Conservation (phyloP, 129 eudicot genomes). For the Lactuca saligna region DNA sequence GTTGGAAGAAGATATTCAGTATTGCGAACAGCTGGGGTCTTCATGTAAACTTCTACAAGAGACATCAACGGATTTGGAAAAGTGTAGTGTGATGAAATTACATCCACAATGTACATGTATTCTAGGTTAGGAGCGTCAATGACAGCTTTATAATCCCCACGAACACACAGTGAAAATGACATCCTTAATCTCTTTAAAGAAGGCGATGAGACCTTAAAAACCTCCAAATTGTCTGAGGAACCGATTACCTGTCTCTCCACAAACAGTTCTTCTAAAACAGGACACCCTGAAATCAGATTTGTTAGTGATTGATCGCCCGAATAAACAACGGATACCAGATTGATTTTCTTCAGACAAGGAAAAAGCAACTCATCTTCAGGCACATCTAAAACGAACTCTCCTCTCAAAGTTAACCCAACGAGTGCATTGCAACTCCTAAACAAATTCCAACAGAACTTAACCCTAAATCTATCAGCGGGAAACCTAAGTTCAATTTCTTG, state of each 20-base stretch:
- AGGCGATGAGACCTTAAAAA: neutral
- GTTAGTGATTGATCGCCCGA: neutral
- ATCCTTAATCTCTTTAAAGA: slow-evolving; percentile 22
- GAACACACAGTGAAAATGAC: neutral
- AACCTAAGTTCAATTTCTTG: slow-evolving; percentile 20
- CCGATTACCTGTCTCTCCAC: slow-evolving; percentile 24
- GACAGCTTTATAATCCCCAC: neutral
- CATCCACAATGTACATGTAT: slow-evolving; percentile 20
- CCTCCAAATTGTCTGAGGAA: neutral
- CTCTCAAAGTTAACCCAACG: slow-evolving; percentile 26
- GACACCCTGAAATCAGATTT: slow-evolving; percentile 33
- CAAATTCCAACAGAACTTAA: slow-evolving; percentile 28
- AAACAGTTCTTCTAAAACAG: slow-evolving; percentile 23
- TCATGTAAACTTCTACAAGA: slow-evolving; percentile 14
- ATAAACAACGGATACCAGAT: slow-evolving; percentile 6
- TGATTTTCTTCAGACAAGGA: slow-evolving; percentile 24
- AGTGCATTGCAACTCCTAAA: slow-evolving; percentile 10
- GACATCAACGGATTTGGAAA: slow-evolving; percentile 1
- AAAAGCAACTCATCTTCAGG: slow-evolving; percentile 5
- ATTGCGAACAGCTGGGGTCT: neutral
- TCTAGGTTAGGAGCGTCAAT: slow-evolving; percentile 29
- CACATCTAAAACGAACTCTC: slow-evolving; percentile 13
- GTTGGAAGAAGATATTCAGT: neutral
- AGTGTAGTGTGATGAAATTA: neutral
- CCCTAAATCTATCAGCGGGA: slow-evolving; percentile 10